Evolutionary conservation across 495 filamentous ascomycete species (phyloP), one percentile per base, ranked within the genome.

Genomic region (Copromyces sp.): DNA sequence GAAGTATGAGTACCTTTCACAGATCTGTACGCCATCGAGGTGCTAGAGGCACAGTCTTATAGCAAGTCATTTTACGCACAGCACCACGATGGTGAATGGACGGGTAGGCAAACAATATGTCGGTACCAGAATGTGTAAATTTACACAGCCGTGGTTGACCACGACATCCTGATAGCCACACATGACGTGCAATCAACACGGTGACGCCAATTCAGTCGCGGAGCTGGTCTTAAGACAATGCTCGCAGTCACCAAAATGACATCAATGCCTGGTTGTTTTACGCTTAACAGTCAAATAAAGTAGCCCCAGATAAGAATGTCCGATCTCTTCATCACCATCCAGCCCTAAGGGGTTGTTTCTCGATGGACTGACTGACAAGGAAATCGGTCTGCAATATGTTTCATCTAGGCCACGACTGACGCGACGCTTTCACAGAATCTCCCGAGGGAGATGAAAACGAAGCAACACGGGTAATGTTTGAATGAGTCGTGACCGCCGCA

Each of bases 391-490:
- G 83, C 83, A 85, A 86, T 85, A 74, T 83, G 73, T 77, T 84
- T 75, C 12, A 68, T 86, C 84, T 86, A 78, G 75, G 80, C 80
- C 80, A 83, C 80, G 76, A 83, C 80, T 84, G 83, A 85, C 83
- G 80, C 84, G 80, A 74, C 76, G 73, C 76, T 74, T 81, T 81
- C 81, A 83, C 80, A 68, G 76, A 70, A 74, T 77, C 78, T 75
- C 76, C 75, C 74, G 74, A 74, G 74, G 73, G 79, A 79, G 77
- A 73, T 71, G 61, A 70, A 83, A 79, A 82, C 73, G 77, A 79
- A 83, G 83, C 83, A 85, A 85, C 82, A 83, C 83, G 81, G 83
- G 83, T 76, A 81, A 80, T 80, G 78, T 76, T 74, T 73, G 71
- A 39, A 81, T 74, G 71, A 78, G 80, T 83, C 76, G 80, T 83